These are phyloP conservation scores for Leptographium galeiforme DNA, from an alignment of 2,329 filamentous ascomycete species.

Conservation along the genomic window DNA sequence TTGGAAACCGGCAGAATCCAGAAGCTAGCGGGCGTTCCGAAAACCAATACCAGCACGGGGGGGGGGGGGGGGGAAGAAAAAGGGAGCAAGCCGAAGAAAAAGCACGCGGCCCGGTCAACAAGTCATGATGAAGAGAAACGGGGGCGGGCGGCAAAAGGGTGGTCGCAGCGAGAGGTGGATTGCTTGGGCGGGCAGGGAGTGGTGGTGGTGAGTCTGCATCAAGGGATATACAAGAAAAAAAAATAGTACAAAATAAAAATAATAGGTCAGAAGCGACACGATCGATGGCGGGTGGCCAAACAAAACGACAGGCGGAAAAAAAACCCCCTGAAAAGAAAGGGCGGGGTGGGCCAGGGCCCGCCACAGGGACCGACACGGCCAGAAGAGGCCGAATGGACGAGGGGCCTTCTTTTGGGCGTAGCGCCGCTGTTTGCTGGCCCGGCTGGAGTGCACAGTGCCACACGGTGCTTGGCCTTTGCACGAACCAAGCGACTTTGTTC, in stretches of 20 bases:
- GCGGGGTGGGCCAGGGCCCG: neutral
- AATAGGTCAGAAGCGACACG: neutral
- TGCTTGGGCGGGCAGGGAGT: neutral
- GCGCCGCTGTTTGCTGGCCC: neutral
- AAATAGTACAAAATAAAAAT: neutral
- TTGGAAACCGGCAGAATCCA: neutral
- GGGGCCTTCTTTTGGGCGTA: neutral
- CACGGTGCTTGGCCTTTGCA: no score
- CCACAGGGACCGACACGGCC: neutral
- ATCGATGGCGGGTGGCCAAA: neutral
- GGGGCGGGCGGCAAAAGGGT: neutral
- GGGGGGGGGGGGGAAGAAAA: neutral
- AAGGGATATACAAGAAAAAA: neutral
- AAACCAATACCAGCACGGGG: neutral
- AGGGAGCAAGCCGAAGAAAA: neutral
- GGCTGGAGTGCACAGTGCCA: neutral
- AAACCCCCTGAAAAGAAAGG: conserved; percentile 2
- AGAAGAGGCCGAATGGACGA: neutral
- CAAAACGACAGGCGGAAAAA: neutral
- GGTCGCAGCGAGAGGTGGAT: no score
- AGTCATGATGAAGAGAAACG: neutral
- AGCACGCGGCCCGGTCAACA: neutral
- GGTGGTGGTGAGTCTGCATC: neutral
- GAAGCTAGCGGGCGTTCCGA: neutral
- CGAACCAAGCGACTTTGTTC: neutral